Base-by-base conservation (phyloP, 108 stramenopile genomes). In the Licmophora abbreviata region DNA sequence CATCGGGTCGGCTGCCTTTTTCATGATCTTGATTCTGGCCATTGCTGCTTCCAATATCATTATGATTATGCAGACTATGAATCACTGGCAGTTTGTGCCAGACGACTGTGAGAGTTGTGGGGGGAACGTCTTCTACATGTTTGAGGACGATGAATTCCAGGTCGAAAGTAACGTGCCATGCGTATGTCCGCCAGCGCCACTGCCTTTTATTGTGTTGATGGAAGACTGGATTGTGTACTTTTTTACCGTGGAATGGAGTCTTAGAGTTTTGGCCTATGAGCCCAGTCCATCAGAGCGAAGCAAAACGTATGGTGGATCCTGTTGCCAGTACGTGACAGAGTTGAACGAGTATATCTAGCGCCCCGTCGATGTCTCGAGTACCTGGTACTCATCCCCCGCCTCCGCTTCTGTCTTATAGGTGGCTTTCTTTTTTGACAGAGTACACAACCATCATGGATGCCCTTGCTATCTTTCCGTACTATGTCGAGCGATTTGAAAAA, bases 61-160 rank as follows among this genome's bases (percentile, higher is more conserved):
- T 43, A 81, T 82, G 77, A 61, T 78, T 5, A 44, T 79, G 44
- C 77, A 82, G 66, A 86, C 85, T 30, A 71, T 79, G 73, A 14
- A 51, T 11, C 24, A 17, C 5, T 81, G 60, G 28, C 77, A 79
- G 40, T 78, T 59, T 35, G 62, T 51, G 0, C 85, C 80, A 9
- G 24, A 42, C 9, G 59, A 63, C 44, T 86, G 85, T 55, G 25
- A 14, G 6, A 53, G 48, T 10, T 86, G 79, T 40, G 69, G 62
- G 32, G 75, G 56, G 33, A 30, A 29, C 5, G 40, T 46, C 21
- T 17, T 59, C 8, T 71, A 73, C 44, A 18, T 60, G 14, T 69
- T 63, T 59, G 68, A 72, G 27, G 60, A 66, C 47, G 61, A 71
- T 49, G 43, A 51, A 14, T 7, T 12, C n/a, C 14, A 6, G 23